Base-by-base conservation (phyloP, 176 grass and related monocot genomes). In the Phoenix dactylifera region DNA sequence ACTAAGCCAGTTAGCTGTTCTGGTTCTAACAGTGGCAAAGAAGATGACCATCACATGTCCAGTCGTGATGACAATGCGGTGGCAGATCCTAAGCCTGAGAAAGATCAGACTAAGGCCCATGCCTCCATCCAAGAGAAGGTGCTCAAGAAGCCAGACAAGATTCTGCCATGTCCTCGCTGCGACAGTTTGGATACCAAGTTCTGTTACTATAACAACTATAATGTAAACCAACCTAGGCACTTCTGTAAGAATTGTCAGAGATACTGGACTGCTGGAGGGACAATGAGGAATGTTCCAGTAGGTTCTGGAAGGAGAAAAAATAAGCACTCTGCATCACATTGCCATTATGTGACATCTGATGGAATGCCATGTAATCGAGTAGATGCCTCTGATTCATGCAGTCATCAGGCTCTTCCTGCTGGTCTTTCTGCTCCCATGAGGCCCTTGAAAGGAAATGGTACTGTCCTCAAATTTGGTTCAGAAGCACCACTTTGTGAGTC, bases 121-220 rank as follows among this genome's bases (percentile, higher is more conserved):
- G 35, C 15, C 57, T 59, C 24, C 16, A 26, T 7, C 24, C 15
- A 59, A 59, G 57, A 50, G 18, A 65, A 52, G 63, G 18, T 26
- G 23, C 63, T 65, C 23, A 65, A 65, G 49, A 65, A 65, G 22
- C 63, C 63, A 52, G 63, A 65, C n/a, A 52, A 28, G 24, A 52
- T 65, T 65, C 49, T 65, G 15, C 49, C 63, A 65, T 65, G 63
- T 26, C 63, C 63, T 65, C 63, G 63, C 14, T 65, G 63, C 3
- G 24, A 65, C 24, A 65, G 63, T 52, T 26, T 65, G 49, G 22
- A 25, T 16, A 65, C 63, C 63, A 65, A 65, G 50, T 65, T 65
- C n/a, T 65, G 63, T 26, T 65, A 65, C 50, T 65, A 65, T 16
- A 65, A 65, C n/a, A 65, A 65, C 63, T 65, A 65, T 18, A 65